Evolutionary conservation across 352 stramenopile species (phyloP), one percentile per base, ranked within the genome.

Genomic region (Pythium phragmitis): DNA sequence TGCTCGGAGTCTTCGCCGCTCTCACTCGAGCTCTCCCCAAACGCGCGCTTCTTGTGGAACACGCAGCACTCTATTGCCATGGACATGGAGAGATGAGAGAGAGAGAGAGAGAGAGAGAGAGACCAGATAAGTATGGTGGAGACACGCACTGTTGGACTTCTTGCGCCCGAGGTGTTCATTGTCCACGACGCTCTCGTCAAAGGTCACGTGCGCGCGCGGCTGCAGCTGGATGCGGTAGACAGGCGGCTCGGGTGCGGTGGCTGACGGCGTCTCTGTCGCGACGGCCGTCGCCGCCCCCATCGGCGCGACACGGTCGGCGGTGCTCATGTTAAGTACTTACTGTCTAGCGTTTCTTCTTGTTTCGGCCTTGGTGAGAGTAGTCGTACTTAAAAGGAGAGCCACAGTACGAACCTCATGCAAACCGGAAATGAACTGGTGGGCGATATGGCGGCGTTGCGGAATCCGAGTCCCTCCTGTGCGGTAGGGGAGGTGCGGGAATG

Each of bases 91-190:
- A 30, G 26, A 30, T 30, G 26, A 30, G 26, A 52, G 41, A 46
- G 13, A 63, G 1, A 7, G 13, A 46, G 8, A 16, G 17, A 17
- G 7, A 3, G 2, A 28, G 28, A 16, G 30, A 9, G 2, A 45
- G 2, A 45, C 50, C 2, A 57, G 49, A 52, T 7, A 36, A 28
- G 48, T 6, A 14, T 5, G 8, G 26, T 5, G 8, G 26, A 26
- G 4, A 46, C 4, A 64, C 62, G 51, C 69, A 96, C 89, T 95
- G 54, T 98, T 98, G 39, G 87, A 96, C 42, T 89, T 94, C 69
- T 91, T 97, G 67, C 88, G 82, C 41, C 88, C 87, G 43, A 97
- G 87, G 61, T 97, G 84, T 66, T 98, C 92, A 75, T 98, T 98
- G 69, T 98, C 90, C 51, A 98, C 84, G 16, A 95, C 87, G 51